A percentile compares a stretch with the other conserved stretches of the same genome.
Evolutionary conservation across 1,284 basidiomycete species (phyloP).

Genomic region (Ceratobasidium sp.): DNA sequence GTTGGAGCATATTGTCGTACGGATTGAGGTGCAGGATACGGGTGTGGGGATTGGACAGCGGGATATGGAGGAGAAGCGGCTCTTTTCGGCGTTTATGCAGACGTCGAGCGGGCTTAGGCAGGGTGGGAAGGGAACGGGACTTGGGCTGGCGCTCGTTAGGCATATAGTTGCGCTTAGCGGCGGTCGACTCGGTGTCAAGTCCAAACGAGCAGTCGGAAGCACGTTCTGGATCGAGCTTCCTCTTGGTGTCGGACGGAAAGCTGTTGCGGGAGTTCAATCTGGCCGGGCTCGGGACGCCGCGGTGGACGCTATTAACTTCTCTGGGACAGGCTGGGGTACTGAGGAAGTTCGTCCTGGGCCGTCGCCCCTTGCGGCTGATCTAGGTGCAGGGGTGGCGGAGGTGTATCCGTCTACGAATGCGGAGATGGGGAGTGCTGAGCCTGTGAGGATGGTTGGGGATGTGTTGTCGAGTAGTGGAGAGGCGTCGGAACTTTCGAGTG

Average conservation of each 20-base stretch:
- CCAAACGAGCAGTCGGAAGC: constrained; percentile 72
- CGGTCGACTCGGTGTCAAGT: constrained; percentile 78
- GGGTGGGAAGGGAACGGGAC: constrained; percentile 83
- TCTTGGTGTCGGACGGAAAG: constrained; percentile 58
- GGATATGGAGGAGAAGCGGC: constrained; percentile 79
- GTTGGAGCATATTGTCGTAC: constrained; percentile 75
- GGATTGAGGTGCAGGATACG: constrained; percentile 86
- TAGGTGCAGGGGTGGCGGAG: neutral
- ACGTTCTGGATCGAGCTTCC: constrained; percentile 84
- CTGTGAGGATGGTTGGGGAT: neutral
- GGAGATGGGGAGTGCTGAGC: constrained; percentile 8
- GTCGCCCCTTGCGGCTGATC: neutral
- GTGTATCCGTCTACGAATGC: neutral
- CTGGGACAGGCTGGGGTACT: constrained; percentile 10
- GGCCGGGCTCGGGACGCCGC: constrained; percentile 30
- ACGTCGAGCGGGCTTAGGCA: constrained; percentile 77
- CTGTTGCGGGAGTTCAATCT: constrained; percentile 33
- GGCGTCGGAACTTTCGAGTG: constrained; percentile 22
- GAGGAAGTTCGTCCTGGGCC: neutral
- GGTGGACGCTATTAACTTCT: constrained; percentile 42
- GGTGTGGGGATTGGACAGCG: constrained; percentile 78
- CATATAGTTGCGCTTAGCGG: constrained; percentile 89
- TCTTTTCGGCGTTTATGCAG: constrained; percentile 77
- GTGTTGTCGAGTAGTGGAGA: constrained; percentile 33
- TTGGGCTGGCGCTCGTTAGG: constrained; percentile 90